These are phyloP conservation scores for Dendrocalamus sinicus DNA, from an alignment of 176 grass and related monocot species.

Conservation along the genomic window DNA sequence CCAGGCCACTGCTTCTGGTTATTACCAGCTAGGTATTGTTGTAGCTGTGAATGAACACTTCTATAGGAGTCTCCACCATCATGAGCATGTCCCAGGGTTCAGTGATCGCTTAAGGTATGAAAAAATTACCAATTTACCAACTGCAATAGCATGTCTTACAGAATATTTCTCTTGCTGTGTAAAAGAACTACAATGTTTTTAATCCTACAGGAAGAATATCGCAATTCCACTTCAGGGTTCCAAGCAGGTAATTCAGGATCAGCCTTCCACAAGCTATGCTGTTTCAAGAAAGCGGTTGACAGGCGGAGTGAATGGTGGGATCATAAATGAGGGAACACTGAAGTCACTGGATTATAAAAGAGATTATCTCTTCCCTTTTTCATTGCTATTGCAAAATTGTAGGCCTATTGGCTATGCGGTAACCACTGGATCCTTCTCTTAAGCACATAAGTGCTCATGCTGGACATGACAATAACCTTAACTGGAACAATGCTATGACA, in stretches of 20 bases:
- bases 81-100: conserved; percentile 53
- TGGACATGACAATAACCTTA: neutral
- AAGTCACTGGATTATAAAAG: conserved; percentile 74
- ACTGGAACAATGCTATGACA: conserved; percentile 50
- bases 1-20: conserved; percentile 90
- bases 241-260: conserved; percentile 59
- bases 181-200: conserved; percentile 9
- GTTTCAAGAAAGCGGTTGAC: conserved; percentile 75
- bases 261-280: conserved; percentile 59
- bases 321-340: conserved; percentile 84
- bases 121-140: conserved; percentile 11
- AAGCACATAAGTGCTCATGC: neutral
- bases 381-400: conserved; percentile 79
- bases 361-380: conserved; percentile 82
- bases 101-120: conserved; percentile 59
- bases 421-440: conserved; percentile 36
- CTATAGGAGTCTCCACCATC: conserved; percentile 67
- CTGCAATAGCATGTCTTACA: conserved; percentile 14
- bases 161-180: conserved; percentile 15
- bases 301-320: conserved; percentile 90
- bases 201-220: conserved; percentile 65
- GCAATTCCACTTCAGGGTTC: conserved; percentile 43
- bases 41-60: conserved; percentile 83
- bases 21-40: conserved; percentile 92
- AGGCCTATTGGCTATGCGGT: conserved; percentile 84